Evolutionary conservation across 23 red algal genomes (phyloP).

Genomic region (Gracilaria caudata): DNA sequence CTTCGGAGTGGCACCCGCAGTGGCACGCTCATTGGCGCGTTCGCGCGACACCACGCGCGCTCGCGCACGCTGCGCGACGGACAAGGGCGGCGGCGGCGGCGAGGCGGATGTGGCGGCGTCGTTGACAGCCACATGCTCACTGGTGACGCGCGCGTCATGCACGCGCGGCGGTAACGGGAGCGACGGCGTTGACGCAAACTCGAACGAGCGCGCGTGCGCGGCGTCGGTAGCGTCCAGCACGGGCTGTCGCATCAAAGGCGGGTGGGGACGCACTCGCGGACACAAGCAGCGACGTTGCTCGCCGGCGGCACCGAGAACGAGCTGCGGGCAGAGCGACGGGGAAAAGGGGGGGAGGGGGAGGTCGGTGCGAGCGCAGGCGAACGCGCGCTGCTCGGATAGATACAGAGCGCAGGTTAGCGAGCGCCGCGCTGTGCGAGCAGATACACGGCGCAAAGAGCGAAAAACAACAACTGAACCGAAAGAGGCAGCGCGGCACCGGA

Average conservation of each 20-base stretch:
- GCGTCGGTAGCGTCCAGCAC: background rate
- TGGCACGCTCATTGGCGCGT: too few species aligned
- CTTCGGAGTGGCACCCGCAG: conserved; percentile 7
- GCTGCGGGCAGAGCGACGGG: too few species aligned
- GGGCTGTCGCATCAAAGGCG: background rate
- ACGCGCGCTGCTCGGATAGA: too few species aligned
- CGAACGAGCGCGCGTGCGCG: background rate
- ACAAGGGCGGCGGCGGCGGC: background rate
- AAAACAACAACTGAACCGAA: too few species aligned
- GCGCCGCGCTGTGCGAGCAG: too few species aligned
- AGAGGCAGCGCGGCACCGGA: background rate
- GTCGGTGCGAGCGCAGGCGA: background rate
- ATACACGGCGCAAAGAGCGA: too few species aligned
- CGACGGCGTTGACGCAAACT: conserved; percentile 27
- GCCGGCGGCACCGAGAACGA: too few species aligned
- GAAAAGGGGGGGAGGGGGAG: background rate
- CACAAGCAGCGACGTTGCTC: too few species aligned
- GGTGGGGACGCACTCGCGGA: background rate
- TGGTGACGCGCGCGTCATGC: conserved; percentile 2
- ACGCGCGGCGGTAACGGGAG: conserved; percentile 10
- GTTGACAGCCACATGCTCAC: background rate
- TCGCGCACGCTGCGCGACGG: background rate
- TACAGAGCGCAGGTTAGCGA: too few species aligned
- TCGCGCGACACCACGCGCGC: background rate
- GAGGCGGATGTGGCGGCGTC: background rate